phyloP scores from a whole-genome alignment of 208 protist species.

The Naegleria fowleri region DNA sequence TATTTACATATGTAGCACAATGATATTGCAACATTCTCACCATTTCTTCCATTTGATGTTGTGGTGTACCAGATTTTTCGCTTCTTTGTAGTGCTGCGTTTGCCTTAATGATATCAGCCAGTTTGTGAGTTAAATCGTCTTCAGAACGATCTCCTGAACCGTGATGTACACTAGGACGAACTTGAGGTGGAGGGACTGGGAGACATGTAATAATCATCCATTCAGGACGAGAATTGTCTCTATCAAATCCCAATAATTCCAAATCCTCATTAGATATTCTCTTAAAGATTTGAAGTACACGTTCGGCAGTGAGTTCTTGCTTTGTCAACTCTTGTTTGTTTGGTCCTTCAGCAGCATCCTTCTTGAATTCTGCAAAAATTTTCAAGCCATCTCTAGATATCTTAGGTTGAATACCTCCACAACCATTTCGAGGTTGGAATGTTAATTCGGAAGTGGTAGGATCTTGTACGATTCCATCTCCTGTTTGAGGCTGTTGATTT shows the following conservation, averaged over 20 bases:
- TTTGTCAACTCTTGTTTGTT: background rate
- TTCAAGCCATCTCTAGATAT: slow-evolving; percentile 52
- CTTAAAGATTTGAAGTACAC: slow-evolving; percentile 58
- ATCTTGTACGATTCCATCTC: background rate
- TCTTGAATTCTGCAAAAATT: slow-evolving; percentile 58
- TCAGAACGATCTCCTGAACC: slow-evolving; percentile 68
- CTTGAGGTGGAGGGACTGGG: slow-evolving; percentile 93
- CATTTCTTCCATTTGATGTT: slow-evolving; percentile 73
- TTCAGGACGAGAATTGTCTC: slow-evolving; percentile 63
- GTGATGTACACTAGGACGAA: slow-evolving; percentile 91
- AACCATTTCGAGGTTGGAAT: slow-evolving; percentile 33
- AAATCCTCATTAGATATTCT: slow-evolving; percentile 69
- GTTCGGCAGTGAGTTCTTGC: slow-evolving; percentile 46
- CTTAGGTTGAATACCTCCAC: slow-evolving; percentile 41
- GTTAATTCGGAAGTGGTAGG: background rate
- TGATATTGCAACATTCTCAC: slow-evolving; percentile 89
- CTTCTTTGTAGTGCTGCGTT: slow-evolving; percentile 81
- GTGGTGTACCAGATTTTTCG: slow-evolving; percentile 68
- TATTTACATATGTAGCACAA: slow-evolving; percentile 94
- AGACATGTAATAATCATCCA: slow-evolving; percentile 90
- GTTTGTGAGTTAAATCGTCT: slow-evolving; percentile 96
- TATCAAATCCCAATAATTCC: slow-evolving; percentile 68
- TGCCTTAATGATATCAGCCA: slow-evolving; percentile 90
- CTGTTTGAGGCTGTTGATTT: background rate
- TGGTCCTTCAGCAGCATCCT: background rate